phyloP scores from a whole-genome alignment of 2,329 filamentous ascomycete species.

The Diplodia sapinea region DNA sequence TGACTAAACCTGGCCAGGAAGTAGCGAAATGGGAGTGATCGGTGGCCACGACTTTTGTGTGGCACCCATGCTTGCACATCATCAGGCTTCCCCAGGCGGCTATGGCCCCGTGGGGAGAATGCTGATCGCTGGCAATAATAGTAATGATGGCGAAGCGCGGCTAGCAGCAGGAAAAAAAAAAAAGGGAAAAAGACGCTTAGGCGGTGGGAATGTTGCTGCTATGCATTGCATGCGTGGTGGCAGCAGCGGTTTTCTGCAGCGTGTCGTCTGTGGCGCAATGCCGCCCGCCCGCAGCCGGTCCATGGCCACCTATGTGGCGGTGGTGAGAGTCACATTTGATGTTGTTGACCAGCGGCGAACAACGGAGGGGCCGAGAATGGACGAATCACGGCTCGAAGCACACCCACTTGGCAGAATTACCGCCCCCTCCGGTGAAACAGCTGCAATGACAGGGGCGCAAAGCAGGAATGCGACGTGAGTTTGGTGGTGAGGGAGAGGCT shows the following conservation, averaged over 20 bases:
- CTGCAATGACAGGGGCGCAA: slow-evolving; percentile 1
- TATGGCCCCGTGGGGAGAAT: neutral
- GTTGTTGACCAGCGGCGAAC: neutral
- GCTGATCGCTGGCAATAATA: too few relatives aligned
- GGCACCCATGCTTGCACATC: neutral
- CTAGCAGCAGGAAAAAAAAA: neutral
- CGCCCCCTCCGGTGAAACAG: neutral
- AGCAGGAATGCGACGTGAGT: slow-evolving; percentile 5
- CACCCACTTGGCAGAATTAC: neutral
- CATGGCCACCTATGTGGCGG: slow-evolving; percentile 7
- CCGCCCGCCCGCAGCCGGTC: too few relatives aligned
- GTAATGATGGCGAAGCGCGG: neutral
- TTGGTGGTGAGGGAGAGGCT: slow-evolving; percentile 2
- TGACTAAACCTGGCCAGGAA: neutral
- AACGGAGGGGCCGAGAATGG: neutral
- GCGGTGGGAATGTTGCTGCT: neutral
- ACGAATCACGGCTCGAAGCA: neutral
- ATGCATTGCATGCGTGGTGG: neutral
- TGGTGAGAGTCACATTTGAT: neutral
- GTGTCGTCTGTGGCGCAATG: slow-evolving; percentile 21
- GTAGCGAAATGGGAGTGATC: too few relatives aligned
- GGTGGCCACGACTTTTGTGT: neutral
- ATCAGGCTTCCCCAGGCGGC: neutral
- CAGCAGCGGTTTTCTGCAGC: neutral
- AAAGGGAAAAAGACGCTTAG: neutral